These are phyloP conservation scores for Tricholoma matsutake DNA, from an alignment of 768 basidiomycete genomes.

Conservation along the genomic window DNA sequence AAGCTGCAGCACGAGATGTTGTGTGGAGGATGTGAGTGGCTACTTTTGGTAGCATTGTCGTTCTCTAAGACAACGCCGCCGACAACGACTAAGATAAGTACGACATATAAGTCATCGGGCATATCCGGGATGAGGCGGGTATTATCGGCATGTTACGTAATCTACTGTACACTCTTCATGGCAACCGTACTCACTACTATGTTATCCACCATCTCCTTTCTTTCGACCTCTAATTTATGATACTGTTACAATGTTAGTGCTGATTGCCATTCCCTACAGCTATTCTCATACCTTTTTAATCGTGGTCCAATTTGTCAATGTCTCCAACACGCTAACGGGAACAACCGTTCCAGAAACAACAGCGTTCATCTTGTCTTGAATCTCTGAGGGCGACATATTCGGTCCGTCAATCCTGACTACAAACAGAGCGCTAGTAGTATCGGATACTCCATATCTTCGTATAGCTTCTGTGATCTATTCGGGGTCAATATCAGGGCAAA, in stretches of 20 bases:
- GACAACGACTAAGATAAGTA: background rate
- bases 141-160: conserved; percentile 4
- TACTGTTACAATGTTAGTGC: conserved; percentile 39
- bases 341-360: conserved; percentile 58
- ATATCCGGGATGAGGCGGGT: background rate
- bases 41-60: conserved; percentile 76
- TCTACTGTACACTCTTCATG: conserved; percentile 65
- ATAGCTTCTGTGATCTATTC: conserved; percentile 87
- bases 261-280: background rate
- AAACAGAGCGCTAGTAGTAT: conserved; percentile 58
- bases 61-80: background rate
- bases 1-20: conserved; percentile 71
- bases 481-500: background rate
- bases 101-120: background rate
- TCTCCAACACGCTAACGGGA: conserved; percentile 40
- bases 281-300: conserved; percentile 64
- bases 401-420: conserved; percentile 64
- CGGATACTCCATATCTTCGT: conserved; percentile 79
- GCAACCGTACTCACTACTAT: conserved; percentile 79
- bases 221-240: conserved; percentile 65
- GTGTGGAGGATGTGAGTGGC: conserved; percentile 75
- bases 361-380: conserved; percentile 51
- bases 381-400: conserved; percentile 28
- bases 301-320: conserved; percentile 65
- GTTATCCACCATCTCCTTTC: conserved; percentile 47